Percentiles rank a stretch among this genome's conserved stretches.
These are phyloP conservation scores for Pleoardoris graminearum DNA, from an alignment of 2,329 filamentous ascomycete genomes.

Conservation along the genomic window DNA sequence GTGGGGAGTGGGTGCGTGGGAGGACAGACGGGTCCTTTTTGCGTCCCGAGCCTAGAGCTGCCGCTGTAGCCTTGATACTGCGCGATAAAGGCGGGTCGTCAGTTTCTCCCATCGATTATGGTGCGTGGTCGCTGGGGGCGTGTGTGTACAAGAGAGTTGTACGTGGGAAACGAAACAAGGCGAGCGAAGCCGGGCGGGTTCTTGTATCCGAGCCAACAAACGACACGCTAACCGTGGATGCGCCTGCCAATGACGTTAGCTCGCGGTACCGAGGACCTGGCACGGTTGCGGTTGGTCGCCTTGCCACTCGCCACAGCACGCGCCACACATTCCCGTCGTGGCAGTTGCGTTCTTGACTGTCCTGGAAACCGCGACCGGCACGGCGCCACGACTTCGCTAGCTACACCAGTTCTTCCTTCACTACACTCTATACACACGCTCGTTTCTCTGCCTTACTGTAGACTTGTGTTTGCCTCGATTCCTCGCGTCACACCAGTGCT, in stretches of 20 bases:
- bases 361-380: background rate
- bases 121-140: constrained; percentile 15
- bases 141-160: constrained; percentile 10
- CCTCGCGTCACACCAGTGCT: too few species aligned
- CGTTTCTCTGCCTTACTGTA: background rate
- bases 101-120: constrained; percentile 59
- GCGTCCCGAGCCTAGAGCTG: constrained; percentile 50
- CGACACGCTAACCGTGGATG: background rate
- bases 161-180: constrained; percentile 9
- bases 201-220: constrained; percentile 6
- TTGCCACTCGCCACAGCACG: constrained; percentile 1
- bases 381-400: background rate
- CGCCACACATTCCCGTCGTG: background rate
- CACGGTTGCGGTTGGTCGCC: background rate
- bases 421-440: background rate
- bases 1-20: constrained; percentile 30
- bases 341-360: background rate
- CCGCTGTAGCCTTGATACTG: constrained; percentile 56
- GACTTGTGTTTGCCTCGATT: too few species aligned
- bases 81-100: constrained; percentile 56
- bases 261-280: background rate
- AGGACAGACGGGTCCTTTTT: constrained; percentile 37
- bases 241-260: constrained; percentile 2
- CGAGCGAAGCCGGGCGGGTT: constrained; percentile 2
- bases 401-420: background rate